Evolutionary conservation across 768 basidiomycete species (phyloP), one percentile per base, ranked within the genome.

Genomic region (Boletus sensibilis): DNA sequence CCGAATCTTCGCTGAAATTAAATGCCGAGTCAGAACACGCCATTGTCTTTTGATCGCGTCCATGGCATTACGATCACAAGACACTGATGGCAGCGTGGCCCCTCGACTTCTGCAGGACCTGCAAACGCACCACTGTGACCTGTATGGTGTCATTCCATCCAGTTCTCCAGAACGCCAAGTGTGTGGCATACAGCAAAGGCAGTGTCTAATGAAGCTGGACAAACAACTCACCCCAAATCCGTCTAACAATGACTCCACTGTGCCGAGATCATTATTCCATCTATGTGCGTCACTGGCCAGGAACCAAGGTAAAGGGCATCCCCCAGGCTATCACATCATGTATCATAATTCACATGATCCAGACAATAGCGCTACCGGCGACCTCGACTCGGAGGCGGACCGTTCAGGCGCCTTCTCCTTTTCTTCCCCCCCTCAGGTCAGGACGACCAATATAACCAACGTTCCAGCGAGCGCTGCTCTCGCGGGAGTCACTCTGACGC

Each of bases 1-100:
- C 47, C 46, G 50, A 59, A 50, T 9, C 40, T 5, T 47, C 20
- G 12, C 60, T 61, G 60, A 61, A 54, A 68, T 62, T 60, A 58
- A 65, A 68, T 58, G 55, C 63, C 63, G 63, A 66, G 44, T 21
- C n/a, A 23, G 13, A 14, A 37, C 56, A 58, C 31, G 41, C 37
- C n/a, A 13, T 27, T 8, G 38, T 29, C 29, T 33, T 39, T 56
- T 57, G 60, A 61, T 61, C 46, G 31, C 40, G 31, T n/a, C 27
- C 27, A n/a, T n/a, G n/a, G n/a, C 47, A 46, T 20, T 29, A 21
- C 11, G 23, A 38, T 6, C 25, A 49, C 20, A 34, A 6, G 16
- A 21, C 34, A 18, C 37, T 61, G 59, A 61, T 61, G 53, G 23
- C 49, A 29, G 59, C 59, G 39, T 57, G 57, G 43, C 1, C 41